Evolutionary conservation across 2,329 filamentous ascomycete species (phyloP), one percentile per base, ranked within the genome.

Genomic region (Penicillium vulpinum): DNA sequence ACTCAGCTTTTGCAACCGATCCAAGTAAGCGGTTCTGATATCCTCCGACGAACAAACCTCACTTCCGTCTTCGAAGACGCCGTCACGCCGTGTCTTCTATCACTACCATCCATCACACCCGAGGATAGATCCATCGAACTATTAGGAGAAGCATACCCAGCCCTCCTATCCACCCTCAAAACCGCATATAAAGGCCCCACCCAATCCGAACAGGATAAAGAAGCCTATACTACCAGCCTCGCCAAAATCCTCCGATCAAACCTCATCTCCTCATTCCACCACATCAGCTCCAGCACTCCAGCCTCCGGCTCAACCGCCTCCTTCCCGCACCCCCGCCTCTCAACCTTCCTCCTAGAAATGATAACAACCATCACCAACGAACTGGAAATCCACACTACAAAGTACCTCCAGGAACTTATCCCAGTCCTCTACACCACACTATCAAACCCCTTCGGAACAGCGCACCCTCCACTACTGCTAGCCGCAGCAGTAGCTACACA

Each of bases 41-140:
- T 79, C 16, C 68, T 80, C 8, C 64, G 63, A 18, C 71, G 74
- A 22, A 78, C 75, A 8, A 78, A 78, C 52, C 68, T 80, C 16
- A 72, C 71, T 26, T 76, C 77, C 2, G 77, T 79, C 52, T 79
- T 79, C 57, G 70, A 76, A 64, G 76, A 79, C 40, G 77, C 77
- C 24, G 61, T 80, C 33, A 70, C 67, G 16, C 89, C 91, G 0
- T 85, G 87, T 35, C 81, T 96, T n/a, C 81, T 88, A 8, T 90
- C 86, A 65, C 80, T 96, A 6, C 92, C 93, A 0, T 85, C 82
- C 13, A 77, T 96, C 40, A 96, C 91, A 0, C 86, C 89, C 0
- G 88, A 90, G 66, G 70, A 80, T 0, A 89, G 94, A 54, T 89
- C 89, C 4, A 68, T 89, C 2, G 67, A 69, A 1, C 76, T 97